Conservation (phyloP, 2,329 filamentous ascomycete genomes). For the Fusarium nodosum region DNA sequence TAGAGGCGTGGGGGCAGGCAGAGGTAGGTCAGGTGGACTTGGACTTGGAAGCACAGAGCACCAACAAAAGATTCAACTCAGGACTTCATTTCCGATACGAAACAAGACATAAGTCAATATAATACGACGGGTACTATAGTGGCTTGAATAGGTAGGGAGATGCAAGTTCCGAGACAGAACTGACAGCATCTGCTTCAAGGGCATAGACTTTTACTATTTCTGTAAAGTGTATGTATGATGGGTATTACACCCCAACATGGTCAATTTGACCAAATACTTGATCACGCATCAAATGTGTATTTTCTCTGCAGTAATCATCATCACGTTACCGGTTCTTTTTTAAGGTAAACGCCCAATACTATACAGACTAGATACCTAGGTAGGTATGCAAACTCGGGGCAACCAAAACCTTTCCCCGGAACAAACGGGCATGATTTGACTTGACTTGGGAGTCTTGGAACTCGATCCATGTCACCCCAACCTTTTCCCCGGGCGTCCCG, state of each 20-base stretch:
- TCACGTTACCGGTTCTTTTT: neutral
- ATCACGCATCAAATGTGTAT: neutral
- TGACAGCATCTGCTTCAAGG: neutral
- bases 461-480: constrained; percentile 31
- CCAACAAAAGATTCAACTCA: constrained; percentile 26
- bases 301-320: neutral
- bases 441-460: constrained; percentile 1
- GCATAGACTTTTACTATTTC: neutral
- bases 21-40: constrained; percentile 40
- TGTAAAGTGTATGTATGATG: neutral
- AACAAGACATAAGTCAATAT: neutral
- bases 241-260: neutral
- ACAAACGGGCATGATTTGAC: constrained; percentile 12
- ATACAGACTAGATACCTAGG: neutral
- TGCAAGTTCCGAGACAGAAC: neutral
- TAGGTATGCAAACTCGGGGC: constrained; percentile 16
- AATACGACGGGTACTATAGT: neutral
- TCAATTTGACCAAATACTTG: neutral
- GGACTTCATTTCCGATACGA: constrained; percentile 15
- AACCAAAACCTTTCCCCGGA: constrained; percentile 42
- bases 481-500: constrained; percentile 27
- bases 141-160: neutral
- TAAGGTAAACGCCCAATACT: neutral
- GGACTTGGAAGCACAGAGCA: constrained; percentile 22
- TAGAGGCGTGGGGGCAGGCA: constrained; percentile 33